Base-by-base conservation (phyloP, 768 basidiomycete species). In the Pleurotus platypus region DNA sequence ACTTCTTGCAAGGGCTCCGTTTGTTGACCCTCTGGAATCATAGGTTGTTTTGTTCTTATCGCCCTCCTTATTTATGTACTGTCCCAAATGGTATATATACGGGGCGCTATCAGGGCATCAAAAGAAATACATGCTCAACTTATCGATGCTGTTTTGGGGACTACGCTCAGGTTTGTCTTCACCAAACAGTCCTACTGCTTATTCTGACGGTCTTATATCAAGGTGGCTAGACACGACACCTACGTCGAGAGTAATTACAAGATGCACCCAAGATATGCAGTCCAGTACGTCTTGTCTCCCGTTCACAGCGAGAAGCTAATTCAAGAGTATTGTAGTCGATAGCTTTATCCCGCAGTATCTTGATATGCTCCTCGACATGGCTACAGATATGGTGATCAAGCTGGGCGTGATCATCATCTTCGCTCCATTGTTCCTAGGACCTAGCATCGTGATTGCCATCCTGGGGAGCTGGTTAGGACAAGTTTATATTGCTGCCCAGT, bases 231-330 rank as follows among this genome's bases (percentile, higher is more conserved):
- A 76, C 59, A 69, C 73, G 35, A 80, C 78, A 1, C 76, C 78
- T 8, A 67, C 70, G 1, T 72, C 75, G 20, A 80, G 87, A 3
- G 80, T 90, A 50, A 81, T 88, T 42, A 72, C 84, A 26, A 77
- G 87, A 49, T 83, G 82, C 65, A 89, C 87, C 1, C 81, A 85
- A 55, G 87, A 89, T 64, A 85, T 88, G 18, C 72, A 80, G 45
- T 64, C 70, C 57, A 70, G 67, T 70, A 62, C 35, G 65, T 76
- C 74, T 0, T 70, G 68, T 2, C 72, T 74, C 27, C 69, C 72
- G 18, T 70, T 77, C 58, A 69, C 75, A 38, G 64, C 73, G 49
- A 27, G 30, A 20, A 35, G 13, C 8, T 3, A 26, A 67, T 72
- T 40, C 67, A 70, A 72, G 62, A 46, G 47, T 57, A 72, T 78